Conservation (phyloP, 805 yeast genomes). For the Wickerhamomyces pijperi region DNA sequence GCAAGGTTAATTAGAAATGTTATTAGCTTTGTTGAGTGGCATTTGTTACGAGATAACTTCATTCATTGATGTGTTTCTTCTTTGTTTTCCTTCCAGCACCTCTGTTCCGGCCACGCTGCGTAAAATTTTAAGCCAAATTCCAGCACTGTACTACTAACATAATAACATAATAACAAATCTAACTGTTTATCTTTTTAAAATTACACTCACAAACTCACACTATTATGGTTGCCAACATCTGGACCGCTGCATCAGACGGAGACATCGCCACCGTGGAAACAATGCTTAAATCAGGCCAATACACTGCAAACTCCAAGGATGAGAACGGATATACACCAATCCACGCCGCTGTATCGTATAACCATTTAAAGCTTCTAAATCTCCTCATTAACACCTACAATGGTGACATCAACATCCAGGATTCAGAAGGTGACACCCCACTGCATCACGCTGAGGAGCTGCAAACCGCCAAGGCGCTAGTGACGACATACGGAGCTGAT, state of each 20-base stretch:
- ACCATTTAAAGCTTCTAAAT: constrained; percentile 57
- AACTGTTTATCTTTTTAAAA: too few species aligned
- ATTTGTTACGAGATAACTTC: too few species aligned
- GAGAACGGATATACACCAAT: constrained; percentile 93
- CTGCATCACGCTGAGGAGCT: constrained; percentile 79
- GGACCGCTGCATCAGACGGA: constrained; percentile 94
- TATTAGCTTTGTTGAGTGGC: too few species aligned
- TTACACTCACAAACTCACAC: too few species aligned
- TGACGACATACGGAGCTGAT: constrained; percentile 64
- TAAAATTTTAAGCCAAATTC: too few species aligned
- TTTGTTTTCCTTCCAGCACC: too few species aligned
- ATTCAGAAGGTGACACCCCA: constrained; percentile 91
- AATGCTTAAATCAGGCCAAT: constrained; percentile 37
- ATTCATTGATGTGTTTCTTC: too few species aligned
- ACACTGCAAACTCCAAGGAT: constrained; percentile 66
- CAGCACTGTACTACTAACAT: too few species aligned
- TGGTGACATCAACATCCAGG: constrained; percentile 77
- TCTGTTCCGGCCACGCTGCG: too few species aligned
- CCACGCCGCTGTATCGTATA: constrained; percentile 96
- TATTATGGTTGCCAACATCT: constrained; percentile 43
- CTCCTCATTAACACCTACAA: constrained; percentile 40
- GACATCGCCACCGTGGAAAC: constrained; percentile 46
- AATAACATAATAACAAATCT: too few species aligned
- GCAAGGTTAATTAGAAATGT: too few species aligned
- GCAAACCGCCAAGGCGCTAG: constrained; percentile 49